These are phyloP conservation scores for Chaetomium sp. DNA, from an alignment of 2,329 filamentous ascomycete genomes.

Conservation along the genomic window DNA sequence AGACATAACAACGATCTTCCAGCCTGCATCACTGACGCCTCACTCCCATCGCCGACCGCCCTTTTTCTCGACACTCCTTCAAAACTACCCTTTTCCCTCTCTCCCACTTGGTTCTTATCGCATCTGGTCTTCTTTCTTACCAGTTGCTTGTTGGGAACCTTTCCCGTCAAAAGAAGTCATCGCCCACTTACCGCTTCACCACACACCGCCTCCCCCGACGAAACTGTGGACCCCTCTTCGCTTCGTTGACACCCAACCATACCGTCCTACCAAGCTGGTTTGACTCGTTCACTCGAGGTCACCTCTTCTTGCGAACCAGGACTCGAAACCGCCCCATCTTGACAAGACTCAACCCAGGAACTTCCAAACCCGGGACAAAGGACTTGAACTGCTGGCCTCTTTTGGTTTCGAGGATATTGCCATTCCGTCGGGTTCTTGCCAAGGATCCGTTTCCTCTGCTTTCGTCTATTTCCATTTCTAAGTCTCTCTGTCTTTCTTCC, in stretches of 20 bases:
- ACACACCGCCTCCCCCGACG: constrained; percentile 20
- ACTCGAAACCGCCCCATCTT: constrained; percentile 17
- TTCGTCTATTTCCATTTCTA: constrained; percentile 31
- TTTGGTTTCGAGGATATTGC: constrained; percentile 31
- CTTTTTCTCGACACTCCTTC: constrained; percentile 36
- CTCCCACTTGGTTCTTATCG: constrained; percentile 17
- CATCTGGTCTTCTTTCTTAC: constrained; percentile 15
- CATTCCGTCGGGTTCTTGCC: constrained; percentile 22
- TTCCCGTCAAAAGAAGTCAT: constrained; percentile 18
- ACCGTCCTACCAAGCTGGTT: constrained; percentile 31
- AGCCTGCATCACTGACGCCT: constrained; percentile 33
- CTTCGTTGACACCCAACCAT: constrained; percentile 30
- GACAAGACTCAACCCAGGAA: constrained; percentile 21
- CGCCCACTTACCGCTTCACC: constrained; percentile 15
- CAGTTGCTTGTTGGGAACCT: constrained; percentile 25
- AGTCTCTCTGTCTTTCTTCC: constrained; percentile 18
- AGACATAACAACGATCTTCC: constrained; percentile 36
- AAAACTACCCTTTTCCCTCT: constrained; percentile 24
- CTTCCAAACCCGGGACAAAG: constrained; percentile 35
- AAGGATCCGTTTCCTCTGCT: constrained; percentile 39
- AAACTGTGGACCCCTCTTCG: constrained; percentile 21
- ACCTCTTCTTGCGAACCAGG: constrained; percentile 35
- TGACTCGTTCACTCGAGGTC: constrained; percentile 57
- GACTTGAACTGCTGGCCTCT: constrained; percentile 26
- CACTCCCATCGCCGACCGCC: constrained; percentile 29